These are phyloP conservation scores for Aspergillus ochraceoroseus DNA, from an alignment of 2,329 filamentous ascomycete species.

Conservation along the genomic window DNA sequence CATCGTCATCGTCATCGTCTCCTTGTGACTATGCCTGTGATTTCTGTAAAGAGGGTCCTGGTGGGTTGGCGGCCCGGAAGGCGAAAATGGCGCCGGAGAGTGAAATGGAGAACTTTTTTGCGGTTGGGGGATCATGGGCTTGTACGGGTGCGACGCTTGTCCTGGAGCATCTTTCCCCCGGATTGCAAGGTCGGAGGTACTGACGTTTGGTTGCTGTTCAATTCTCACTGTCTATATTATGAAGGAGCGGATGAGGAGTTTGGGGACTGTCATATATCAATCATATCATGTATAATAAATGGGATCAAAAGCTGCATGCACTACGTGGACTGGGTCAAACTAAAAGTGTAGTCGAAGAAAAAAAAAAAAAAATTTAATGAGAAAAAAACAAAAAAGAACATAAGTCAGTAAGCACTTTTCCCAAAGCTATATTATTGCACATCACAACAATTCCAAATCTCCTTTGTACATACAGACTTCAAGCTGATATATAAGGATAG, in stretches of 20 bases:
- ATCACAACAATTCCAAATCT: not conserved
- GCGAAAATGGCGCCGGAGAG: slow-evolving; percentile 29
- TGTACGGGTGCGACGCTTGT: slow-evolving; percentile 9
- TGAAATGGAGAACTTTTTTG: slow-evolving; percentile 12
- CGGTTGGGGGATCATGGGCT: slow-evolving; percentile 4
- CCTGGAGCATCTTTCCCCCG: slow-evolving; percentile 20
- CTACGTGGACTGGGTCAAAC: too few species aligned
- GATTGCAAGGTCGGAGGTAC: not conserved
- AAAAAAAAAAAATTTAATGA: too few species aligned
- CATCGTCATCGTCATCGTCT: not conserved
- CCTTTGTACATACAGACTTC: not conserved
- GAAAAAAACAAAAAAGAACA: too few species aligned
- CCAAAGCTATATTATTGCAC: not conserved
- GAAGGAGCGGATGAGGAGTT: too few species aligned
- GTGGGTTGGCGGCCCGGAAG: slow-evolving; percentile 55
- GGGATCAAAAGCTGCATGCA: too few species aligned
- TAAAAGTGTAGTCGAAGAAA: too few species aligned
- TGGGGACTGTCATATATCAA: too few species aligned
- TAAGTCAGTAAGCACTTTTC: not conserved
- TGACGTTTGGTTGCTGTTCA: not conserved
- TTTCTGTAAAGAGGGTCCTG: slow-evolving; percentile 64
- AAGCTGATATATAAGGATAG: not conserved
- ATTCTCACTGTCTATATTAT: too few species aligned
- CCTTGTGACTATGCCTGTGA: slow-evolving; percentile 72
- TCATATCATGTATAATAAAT: too few species aligned